Base-by-base conservation (phyloP, 2,329 filamentous ascomycete species). In the Neoascochyta sp. region DNA sequence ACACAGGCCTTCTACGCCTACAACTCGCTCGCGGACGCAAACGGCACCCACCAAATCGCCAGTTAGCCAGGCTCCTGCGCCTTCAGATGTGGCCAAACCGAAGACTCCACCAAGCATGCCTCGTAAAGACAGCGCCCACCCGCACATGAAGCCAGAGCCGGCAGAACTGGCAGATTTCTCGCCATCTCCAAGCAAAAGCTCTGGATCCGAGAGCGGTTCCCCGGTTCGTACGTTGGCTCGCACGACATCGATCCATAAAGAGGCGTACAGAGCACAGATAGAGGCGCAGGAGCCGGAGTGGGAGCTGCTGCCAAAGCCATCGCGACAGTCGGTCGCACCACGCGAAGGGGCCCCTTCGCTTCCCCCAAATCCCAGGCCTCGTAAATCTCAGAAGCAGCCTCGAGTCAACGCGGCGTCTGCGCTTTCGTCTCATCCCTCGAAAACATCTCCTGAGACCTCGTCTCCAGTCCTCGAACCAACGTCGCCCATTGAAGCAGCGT, bases 1-100 rank as follows among this genome's bases (percentile, higher is more conserved):
- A n/a, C n/a, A n/a, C n/a, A n/a, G n/a, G n/a, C n/a, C n/a, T n/a
- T n/a, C n/a, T n/a, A n/a, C n/a, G n/a, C n/a, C n/a, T n/a, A n/a
- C n/a, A 22, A 45, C 43, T 29, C 49, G 41, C 22, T 42, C 45
- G 14, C 45, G 56, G 23, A 54, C 58, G 5, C 48, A 41, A 23
- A 62, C 60, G 8, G 43, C 51, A 20, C 54, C 56, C 4, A 39
- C 51, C 6, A 49, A 36, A 19, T 59, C 59, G 4, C 58, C 59
- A 5, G 39, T 44, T 24, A 43, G 42, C 7, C 48, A 51, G 10
- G 52, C 36, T 3, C 55, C 55, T 28, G 32, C 42, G 15, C 22
- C 17, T 1, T 11, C 32, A 27, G 35, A 27, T 14, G 32, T 27
- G 16, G 26, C 5, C 24, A 47, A 20, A 30, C 29, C 14, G 22